Conservation (phyloP, 1,284 basidiomycete species). For the Moniliella sp. region DNA sequence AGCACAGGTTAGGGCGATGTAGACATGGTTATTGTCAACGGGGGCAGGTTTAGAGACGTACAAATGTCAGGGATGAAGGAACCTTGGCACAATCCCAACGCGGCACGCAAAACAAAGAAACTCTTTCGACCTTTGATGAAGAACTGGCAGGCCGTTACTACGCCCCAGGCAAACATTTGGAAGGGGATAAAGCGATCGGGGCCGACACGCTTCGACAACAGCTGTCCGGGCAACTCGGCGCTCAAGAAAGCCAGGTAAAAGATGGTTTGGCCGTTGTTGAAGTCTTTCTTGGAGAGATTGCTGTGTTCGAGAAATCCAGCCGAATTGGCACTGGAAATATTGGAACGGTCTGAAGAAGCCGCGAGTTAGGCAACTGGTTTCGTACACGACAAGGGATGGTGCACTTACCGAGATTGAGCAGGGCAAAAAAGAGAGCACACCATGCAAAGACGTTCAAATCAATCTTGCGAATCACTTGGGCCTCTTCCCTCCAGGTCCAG, state of each 20-base stretch:
- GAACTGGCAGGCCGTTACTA: conserved; percentile 43
- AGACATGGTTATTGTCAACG: background rate
- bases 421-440: conserved; percentile 26
- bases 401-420: conserved; percentile 2
- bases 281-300: conserved; percentile 41
- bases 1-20: conserved; percentile 14
- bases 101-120: conserved; percentile 3
- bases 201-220: conserved; percentile 48
- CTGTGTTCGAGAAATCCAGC: conserved; percentile 49
- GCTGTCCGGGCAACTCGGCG: conserved; percentile 44
- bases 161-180: conserved; percentile 37
- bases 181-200: conserved; percentile 52
- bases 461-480: conserved; percentile 44
- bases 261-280: conserved; percentile 46
- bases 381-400: too few relatives aligned
- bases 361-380: too few relatives aligned
- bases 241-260: conserved; percentile 36
- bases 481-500: conserved; percentile 51
- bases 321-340: conserved; percentile 46
- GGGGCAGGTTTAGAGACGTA: conserved; percentile 13
- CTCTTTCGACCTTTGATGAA: conserved; percentile 2
- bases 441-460: conserved; percentile 44
- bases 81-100: conserved; percentile 38
- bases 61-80: conserved; percentile 37
- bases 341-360: conserved; percentile 39